Percentiles rank a stretch among this genome's conserved stretches.
Conservation (phyloP, 2,329 filamentous ascomycete genomes). For the Ophiocordyceps australis region DNA sequence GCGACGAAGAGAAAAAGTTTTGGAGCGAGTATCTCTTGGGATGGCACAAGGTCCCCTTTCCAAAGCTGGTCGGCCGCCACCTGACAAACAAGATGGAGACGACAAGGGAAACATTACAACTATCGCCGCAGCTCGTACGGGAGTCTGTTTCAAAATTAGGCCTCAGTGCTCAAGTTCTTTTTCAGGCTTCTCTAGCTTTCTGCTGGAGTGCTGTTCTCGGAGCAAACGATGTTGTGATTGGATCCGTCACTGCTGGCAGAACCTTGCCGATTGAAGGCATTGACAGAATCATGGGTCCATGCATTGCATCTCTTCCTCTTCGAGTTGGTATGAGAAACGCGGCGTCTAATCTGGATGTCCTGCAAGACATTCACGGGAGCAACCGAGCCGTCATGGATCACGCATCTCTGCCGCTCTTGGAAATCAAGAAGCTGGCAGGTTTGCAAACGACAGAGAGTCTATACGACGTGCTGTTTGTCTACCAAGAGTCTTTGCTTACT, state of each 20-base stretch:
- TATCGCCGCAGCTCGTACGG: slow-evolving; percentile 8
- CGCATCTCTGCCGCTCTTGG: slow-evolving; percentile 41
- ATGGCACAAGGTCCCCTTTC: slow-evolving; percentile 33
- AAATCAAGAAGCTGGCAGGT: slow-evolving; percentile 46
- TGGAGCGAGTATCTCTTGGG: slow-evolving; percentile 51
- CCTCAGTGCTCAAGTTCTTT: slow-evolving; percentile 50
- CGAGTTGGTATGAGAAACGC: slow-evolving; percentile 39
- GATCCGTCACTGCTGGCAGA: slow-evolving; percentile 67
- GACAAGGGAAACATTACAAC: slow-evolving; percentile 3
- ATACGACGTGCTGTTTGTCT: slow-evolving; percentile 69
- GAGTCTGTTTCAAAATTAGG: slow-evolving; percentile 18
- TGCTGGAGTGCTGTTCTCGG: slow-evolving; percentile 49
- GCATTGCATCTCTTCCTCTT: slow-evolving; percentile 57
- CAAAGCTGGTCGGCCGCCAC: slow-evolving; percentile 21
- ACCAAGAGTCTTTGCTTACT: slow-evolving; percentile 50
- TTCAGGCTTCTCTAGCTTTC: slow-evolving; percentile 54
- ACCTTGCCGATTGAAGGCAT: slow-evolving; percentile 53
- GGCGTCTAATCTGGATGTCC: slow-evolving; percentile 36
- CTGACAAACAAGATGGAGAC: slow-evolving; percentile 4
- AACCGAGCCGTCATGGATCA: slow-evolving; percentile 51
- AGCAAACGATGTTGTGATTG: slow-evolving; percentile 49
- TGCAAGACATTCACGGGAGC: slow-evolving; percentile 42
- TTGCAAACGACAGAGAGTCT: slow-evolving; percentile 35
- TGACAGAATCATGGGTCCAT: slow-evolving; percentile 63
- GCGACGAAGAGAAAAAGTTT: slow-evolving; percentile 33